Base-by-base conservation (phyloP, 805 yeast genomes). In the Spathaspora passalidarum region DNA sequence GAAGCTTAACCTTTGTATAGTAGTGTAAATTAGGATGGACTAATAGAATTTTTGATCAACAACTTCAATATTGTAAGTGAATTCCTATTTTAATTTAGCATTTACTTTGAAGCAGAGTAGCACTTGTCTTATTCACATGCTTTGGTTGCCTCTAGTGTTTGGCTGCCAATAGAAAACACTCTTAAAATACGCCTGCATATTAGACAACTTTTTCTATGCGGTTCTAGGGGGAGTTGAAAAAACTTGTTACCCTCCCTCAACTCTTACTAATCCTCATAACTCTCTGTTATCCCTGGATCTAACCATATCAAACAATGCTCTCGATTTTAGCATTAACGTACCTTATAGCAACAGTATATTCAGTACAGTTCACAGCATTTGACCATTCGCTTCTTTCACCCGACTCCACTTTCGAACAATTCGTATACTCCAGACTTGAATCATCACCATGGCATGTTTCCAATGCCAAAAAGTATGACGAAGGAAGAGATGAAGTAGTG, bases 381-480 rank as follows among this genome's bases (percentile, higher is more conserved):
- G 68, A 72, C 38, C 56, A 53, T 13, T 56, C 65, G 9, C 44
- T 53, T 29, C 61, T 80, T 9, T 48, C 66, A 5, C 42, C 59
- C 1, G 73, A 72, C 14, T 71, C 87, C 2, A 78, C 82, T 57
- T 82, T 82, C 54, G 94, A 87, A 62, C 86, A 84, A 55, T 87
- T 87, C 52, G 53, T 49, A 20, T 59, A 60, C 42, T 43, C 48
- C 4, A 43, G 52, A 18, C 48, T 72, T 16, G 49, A 49, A 2
- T 34, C 50, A 11, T 64, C 73, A 2, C 59, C 56, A 8, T 71
- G 76, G 76, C 70, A 68, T 48, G 71, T 77, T n/a, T 86, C 96
- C 13, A 66, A 72, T 40, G 79, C 79, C 7, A 66, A 61, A 51
- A 76, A 73, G 52, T 76, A 73, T 45, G 81, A 76, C 26, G 80